A percentile compares a stretch with the other conserved stretches of the same genome.
Evolutionary conservation across 371 early-diverging fungal genomes (phyloP).

Genomic region (Dinochytrium kinnereticum): DNA sequence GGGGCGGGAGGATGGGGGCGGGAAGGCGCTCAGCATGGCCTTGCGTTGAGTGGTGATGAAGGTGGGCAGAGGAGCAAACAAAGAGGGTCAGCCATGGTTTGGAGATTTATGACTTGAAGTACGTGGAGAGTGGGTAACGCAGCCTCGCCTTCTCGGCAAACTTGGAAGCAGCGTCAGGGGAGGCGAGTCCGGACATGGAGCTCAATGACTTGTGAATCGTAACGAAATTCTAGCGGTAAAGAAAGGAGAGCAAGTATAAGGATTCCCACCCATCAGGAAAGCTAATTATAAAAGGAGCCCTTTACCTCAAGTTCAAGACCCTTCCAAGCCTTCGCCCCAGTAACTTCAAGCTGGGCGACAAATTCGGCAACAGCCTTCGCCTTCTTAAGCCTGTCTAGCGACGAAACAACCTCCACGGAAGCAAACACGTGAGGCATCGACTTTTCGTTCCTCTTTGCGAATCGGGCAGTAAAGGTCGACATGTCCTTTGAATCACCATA

Average conservation of each 20-base stretch:
- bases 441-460: conserved; percentile 32
- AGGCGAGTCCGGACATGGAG: not conserved
- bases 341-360: not conserved
- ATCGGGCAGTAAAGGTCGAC: conserved; percentile 26
- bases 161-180: conserved; percentile 12
- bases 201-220: conserved; percentile 26
- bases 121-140: conserved; percentile 11
- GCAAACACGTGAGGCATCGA: conserved; percentile 54
- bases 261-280: not conserved
- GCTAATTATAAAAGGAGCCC: not conserved
- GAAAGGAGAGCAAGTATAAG: not conserved
- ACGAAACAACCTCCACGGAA: conserved; percentile 45
- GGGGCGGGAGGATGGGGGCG: not conserved
- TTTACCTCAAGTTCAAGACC: conserved; percentile 12
- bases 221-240: not conserved
- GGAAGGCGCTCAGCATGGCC: no score
- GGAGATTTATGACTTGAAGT: not conserved
- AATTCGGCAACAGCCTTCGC: conserved; percentile 38
- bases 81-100: not conserved
- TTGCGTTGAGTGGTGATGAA: not conserved
- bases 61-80: no score
- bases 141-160: not conserved
- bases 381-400: conserved; percentile 38
- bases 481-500: conserved; percentile 31
- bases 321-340: conserved; percentile 6